Evolutionary conservation across 306 rosid genomes (phyloP), one percentile per base, ranked within the genome.

Genomic region (Fragaria vesca): DNA sequence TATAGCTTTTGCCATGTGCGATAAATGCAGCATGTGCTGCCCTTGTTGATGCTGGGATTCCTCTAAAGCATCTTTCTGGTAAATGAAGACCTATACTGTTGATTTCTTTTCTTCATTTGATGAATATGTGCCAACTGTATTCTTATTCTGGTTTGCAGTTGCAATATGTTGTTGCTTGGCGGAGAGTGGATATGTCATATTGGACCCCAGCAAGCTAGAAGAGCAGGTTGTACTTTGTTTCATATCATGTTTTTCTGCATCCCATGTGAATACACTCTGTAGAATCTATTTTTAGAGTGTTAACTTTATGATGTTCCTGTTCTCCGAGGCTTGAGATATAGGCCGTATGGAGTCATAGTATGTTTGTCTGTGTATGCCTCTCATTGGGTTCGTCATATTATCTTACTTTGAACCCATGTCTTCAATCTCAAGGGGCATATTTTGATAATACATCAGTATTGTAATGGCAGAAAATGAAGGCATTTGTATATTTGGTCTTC

Each of bases 1-100:
- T 72, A 50, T 86, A 92, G 97, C 97, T 95, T 78, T 91, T 95
- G 71, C 96, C 97, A 48, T 92, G 97, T 84, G 97, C 97, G 77
- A 91, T 95, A 69, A 95, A 95, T 84, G 96, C 97, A 6, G 90
- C 97, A 69, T 91, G 98, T 26, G 96, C 97, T 81, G 97, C 98
- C 48, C 89, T 92, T 70, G 93, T 95, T 12, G 97, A 92, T 85
- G 96, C 96, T 6, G 97, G 97, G 87, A 88, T 93, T 78, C 97
- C 98, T 73, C 84, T 95, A 24, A 92, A 84, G 73, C 96, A 95
- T 87, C 97, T 95, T 81, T 95, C 97, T 72, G 97, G 98, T 95
- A 92, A 83, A 77, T 30, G 58, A 78, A 76, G 57, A 77, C 69
- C 75, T 61, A 57, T 57, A 74, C 26, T 66, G 72, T 77, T 81